Conservation (phyloP, 2,329 filamentous ascomycete genomes). For the Daldinia eschscholtzii region DNA sequence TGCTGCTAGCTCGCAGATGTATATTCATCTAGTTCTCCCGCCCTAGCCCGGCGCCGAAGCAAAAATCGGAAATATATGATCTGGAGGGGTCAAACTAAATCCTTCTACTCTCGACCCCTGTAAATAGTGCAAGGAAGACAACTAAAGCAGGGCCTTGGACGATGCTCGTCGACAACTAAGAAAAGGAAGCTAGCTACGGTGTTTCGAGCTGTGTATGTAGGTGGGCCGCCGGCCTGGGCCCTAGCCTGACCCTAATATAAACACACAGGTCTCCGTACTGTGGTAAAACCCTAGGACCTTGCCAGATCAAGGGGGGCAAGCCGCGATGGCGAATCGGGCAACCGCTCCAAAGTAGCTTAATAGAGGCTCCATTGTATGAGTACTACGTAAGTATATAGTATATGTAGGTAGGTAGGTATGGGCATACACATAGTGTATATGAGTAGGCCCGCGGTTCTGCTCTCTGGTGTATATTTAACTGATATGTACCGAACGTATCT, state of each 20-base stretch:
- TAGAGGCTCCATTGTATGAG: constrained; percentile 31
- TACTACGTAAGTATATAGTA: not conserved
- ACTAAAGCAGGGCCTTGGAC: constrained; percentile 54
- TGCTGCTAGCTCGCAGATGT: constrained; percentile 47
- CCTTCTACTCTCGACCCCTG: constrained; percentile 53
- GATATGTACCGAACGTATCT: constrained; percentile 2
- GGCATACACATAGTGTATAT: not conserved
- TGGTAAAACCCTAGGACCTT: constrained; percentile 49
- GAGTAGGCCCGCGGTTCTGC: constrained; percentile 9
- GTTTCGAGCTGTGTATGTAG: constrained; percentile 51
- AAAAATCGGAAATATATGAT: constrained; percentile 65
- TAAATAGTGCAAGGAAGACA: constrained; percentile 55
- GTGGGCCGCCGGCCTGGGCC: constrained; percentile 47
- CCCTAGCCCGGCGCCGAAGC: constrained; percentile 58
- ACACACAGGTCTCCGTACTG: constrained; percentile 47
- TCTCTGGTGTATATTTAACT: constrained; percentile 23
- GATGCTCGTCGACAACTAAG: constrained; percentile 51
- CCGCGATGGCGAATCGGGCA: constrained; percentile 50
- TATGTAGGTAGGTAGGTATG: constrained; percentile 8
- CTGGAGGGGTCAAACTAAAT: constrained; percentile 57
- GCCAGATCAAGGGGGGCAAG: constrained; percentile 46
- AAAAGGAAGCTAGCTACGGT: constrained; percentile 50
- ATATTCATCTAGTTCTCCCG: constrained; percentile 46
- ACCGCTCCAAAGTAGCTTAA: constrained; percentile 41
- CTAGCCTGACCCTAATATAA: constrained; percentile 44